phyloP scores from a whole-genome alignment of 78 protist genomes.

The Dictyostelium discoideum region DNA sequence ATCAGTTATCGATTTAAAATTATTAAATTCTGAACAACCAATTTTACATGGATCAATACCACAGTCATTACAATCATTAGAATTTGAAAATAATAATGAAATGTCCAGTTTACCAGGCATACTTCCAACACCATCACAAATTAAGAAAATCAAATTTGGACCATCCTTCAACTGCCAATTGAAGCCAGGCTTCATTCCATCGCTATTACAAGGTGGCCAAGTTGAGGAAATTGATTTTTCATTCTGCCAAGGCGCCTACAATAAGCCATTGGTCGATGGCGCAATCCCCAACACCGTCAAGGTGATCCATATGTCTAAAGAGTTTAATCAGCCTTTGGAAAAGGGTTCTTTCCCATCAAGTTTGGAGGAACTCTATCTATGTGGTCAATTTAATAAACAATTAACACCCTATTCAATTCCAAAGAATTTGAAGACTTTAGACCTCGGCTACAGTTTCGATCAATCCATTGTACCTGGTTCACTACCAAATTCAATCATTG shows the following conservation, averaged over 20 bases:
- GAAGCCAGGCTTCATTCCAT: not conserved
- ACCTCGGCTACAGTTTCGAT: not conserved
- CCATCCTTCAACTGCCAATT: not conserved
- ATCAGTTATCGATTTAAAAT: not conserved
- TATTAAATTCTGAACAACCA: not conserved
- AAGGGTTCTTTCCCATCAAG: not conserved
- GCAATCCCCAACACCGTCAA: not conserved
- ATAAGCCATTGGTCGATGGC: not conserved
- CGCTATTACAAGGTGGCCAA: not conserved
- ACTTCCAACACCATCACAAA: not conserved
- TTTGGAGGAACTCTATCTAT: not conserved
- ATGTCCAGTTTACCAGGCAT: not conserved
- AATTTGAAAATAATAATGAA: slow-evolving; percentile 1
- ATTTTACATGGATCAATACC: not conserved
- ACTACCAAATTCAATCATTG: not conserved
- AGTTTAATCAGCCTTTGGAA: not conserved
- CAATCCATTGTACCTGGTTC: not conserved
- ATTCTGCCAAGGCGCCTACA: not conserved
- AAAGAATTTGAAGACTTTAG: not conserved
- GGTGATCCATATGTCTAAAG: not conserved
- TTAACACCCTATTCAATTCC: not conserved
- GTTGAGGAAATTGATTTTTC: slow-evolving; percentile 11
- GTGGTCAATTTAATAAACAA: not conserved
- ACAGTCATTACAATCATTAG: not conserved
- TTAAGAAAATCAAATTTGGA: not conserved